A percentile compares a stretch with the other conserved stretches of the same genome.
Evolutionary conservation across 148 eudicot species (phyloP).

Genomic region (Polygonum maritimum): DNA sequence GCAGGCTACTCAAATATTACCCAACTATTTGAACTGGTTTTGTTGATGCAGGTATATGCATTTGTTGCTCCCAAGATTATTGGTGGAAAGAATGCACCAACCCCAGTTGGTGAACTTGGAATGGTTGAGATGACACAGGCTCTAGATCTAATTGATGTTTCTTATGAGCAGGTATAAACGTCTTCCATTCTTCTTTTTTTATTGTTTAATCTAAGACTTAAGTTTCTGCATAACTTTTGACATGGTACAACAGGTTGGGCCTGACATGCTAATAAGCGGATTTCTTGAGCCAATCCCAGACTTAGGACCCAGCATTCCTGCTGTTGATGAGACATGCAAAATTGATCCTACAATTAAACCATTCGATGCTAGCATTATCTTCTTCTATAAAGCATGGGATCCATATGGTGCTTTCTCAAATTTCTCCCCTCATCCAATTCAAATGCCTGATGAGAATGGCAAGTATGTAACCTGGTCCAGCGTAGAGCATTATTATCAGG

Average conservation of each 20-base stretch:
- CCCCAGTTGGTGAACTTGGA: slow-evolving; percentile 97
- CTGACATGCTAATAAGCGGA: slow-evolving; percentile 94
- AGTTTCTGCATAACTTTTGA: not conserved
- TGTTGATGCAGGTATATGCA: slow-evolving; percentile 57
- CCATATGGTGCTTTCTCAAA: slow-evolving; percentile 93
- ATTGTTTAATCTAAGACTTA: not conserved
- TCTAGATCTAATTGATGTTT: slow-evolving; percentile 61
- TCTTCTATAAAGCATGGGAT: slow-evolving; percentile 93
- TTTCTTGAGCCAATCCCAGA: slow-evolving; percentile 95
- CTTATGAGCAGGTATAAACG: slow-evolving; percentile 66
- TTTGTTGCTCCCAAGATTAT: slow-evolving; percentile 97
- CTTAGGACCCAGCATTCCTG: slow-evolving; percentile 70
- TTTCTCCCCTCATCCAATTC: slow-evolving; percentile 87
- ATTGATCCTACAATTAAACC: slow-evolving; percentile 78
- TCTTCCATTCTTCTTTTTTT: not conserved
- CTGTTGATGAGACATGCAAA: slow-evolving; percentile 64
- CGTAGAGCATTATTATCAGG: slow-evolving; percentile 99
- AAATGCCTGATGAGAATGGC: slow-evolving; percentile 59
- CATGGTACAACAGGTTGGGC: slow-evolving; percentile 60
- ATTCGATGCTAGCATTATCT: slow-evolving; percentile 67
- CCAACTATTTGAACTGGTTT: not conserved
- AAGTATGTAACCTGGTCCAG: slow-evolving; percentile 62
- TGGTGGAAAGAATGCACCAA: slow-evolving; percentile 90
- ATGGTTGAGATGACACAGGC: slow-evolving; percentile 99
- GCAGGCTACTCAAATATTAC: not conserved